These are phyloP conservation scores for Beauveria asiatica DNA, from an alignment of 2,329 filamentous ascomycete genomes.

Conservation along the genomic window DNA sequence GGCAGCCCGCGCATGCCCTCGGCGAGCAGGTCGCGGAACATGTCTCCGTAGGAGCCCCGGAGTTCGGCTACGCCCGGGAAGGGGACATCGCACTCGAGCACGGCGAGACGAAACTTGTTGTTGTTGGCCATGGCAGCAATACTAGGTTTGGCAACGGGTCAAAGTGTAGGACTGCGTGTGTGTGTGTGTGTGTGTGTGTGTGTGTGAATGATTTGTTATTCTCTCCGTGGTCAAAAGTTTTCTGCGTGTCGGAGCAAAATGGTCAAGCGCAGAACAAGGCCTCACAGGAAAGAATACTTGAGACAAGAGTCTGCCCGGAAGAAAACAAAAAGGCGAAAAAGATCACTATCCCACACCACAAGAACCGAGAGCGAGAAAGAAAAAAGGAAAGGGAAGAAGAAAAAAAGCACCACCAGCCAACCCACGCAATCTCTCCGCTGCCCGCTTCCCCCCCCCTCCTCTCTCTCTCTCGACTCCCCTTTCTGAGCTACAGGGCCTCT, in stretches of 20 bases:
- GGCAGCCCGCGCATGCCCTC: conserved; percentile 19
- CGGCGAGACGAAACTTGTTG: conserved; percentile 12
- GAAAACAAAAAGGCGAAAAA: neutral
- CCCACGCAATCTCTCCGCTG: neutral
- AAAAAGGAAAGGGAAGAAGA: neutral
- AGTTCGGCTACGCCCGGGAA: conserved; percentile 19
- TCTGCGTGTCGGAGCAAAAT: too few relatives aligned
- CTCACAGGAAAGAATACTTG: too few relatives aligned
- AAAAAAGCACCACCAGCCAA: neutral
- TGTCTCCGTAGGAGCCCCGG: conserved; percentile 23
- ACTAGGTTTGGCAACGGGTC: neutral
- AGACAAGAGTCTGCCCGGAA: neutral
- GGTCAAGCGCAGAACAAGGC: too few relatives aligned
- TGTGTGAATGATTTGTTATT: too few relatives aligned
- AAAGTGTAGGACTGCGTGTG: neutral
- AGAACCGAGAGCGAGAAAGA: neutral
- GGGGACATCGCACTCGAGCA: conserved; percentile 26
- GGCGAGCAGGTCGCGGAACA: conserved; percentile 22
- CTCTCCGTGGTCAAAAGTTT: neutral
- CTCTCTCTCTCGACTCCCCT: neutral
- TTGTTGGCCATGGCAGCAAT: conserved; percentile 13
- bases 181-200: neutral
- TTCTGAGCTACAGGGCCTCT: neutral
- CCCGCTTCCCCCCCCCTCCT: neutral
- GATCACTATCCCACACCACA: neutral